These are phyloP conservation scores for Penicillium brevicompactum DNA, from an alignment of 2,329 filamentous ascomycete species.

Conservation along the genomic window DNA sequence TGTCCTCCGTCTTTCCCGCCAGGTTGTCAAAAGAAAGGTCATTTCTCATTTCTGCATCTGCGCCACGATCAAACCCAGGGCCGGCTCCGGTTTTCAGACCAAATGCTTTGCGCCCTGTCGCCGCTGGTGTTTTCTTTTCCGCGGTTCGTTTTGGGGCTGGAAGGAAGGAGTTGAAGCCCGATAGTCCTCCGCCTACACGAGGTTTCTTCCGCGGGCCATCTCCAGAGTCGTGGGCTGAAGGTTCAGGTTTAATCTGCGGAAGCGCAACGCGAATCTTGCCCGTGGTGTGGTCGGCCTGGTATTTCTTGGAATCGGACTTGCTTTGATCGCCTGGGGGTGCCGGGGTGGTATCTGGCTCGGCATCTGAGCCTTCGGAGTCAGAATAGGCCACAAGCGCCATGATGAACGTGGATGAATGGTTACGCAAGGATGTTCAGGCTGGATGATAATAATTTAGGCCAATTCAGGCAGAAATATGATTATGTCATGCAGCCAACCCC, in stretches of 20 bases:
- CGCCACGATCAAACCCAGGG: constrained; percentile 74
- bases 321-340: constrained; percentile 10
- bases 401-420: not conserved
- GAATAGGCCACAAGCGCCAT: constrained; percentile 86
- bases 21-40: constrained; percentile 30
- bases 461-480: not conserved
- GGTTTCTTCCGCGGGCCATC: constrained; percentile 68
- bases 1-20: constrained; percentile 37
- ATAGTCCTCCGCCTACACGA: constrained; percentile 67
- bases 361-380: constrained; percentile 72
- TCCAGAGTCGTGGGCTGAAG: constrained; percentile 40
- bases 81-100: constrained; percentile 81
- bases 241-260: constrained; percentile 54
- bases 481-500: not conserved
- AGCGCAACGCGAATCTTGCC: constrained; percentile 84
- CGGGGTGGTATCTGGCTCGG: constrained; percentile 49
- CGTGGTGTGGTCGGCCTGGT: constrained; percentile 77
- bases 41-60: constrained; percentile 43
- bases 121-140: constrained; percentile 34
- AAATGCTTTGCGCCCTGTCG: constrained; percentile 59
- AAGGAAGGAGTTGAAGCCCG: constrained; percentile 82
- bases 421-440: not conserved
- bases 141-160: constrained; percentile 72
- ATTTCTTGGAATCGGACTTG: constrained; percentile 54
- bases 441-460: not conserved